Conservation (phyloP, 345 rosid species). For the Gossypium raimondii region DNA sequence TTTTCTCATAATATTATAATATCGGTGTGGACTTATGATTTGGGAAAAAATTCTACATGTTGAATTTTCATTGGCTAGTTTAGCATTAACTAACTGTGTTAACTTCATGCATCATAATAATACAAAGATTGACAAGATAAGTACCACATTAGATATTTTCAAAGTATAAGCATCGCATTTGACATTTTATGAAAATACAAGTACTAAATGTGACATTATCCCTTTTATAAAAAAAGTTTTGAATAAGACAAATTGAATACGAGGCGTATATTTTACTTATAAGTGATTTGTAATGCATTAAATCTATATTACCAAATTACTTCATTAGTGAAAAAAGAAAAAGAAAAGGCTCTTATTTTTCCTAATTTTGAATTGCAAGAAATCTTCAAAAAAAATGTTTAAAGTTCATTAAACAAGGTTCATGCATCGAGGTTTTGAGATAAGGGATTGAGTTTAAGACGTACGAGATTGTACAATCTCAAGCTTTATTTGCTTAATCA, state of each 20-base stretch:
- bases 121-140: too few species aligned
- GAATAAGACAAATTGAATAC: neutral
- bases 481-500: neutral
- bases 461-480: neutral
- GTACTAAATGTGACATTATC: too few species aligned
- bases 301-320: neutral
- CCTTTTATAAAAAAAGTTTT: too few species aligned
- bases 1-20: too few species aligned
- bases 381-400: neutral
- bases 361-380: neutral
- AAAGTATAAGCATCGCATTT: too few species aligned
- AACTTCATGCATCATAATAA: too few species aligned
- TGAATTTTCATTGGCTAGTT: too few species aligned
- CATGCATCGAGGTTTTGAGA: neutral
- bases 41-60: too few species aligned
- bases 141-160: too few species aligned
- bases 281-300: neutral
- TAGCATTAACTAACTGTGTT: too few species aligned
- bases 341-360: neutral
- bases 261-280: neutral
- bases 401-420: neutral
- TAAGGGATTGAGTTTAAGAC: conserved; percentile 12
- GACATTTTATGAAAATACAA: too few species aligned
- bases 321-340: neutral
- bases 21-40: too few species aligned